Evolutionary conservation across 176 grass and related monocot genomes (phyloP), one percentile per base, ranked within the genome.

Genomic region (Echinochloa phyllopogon): DNA sequence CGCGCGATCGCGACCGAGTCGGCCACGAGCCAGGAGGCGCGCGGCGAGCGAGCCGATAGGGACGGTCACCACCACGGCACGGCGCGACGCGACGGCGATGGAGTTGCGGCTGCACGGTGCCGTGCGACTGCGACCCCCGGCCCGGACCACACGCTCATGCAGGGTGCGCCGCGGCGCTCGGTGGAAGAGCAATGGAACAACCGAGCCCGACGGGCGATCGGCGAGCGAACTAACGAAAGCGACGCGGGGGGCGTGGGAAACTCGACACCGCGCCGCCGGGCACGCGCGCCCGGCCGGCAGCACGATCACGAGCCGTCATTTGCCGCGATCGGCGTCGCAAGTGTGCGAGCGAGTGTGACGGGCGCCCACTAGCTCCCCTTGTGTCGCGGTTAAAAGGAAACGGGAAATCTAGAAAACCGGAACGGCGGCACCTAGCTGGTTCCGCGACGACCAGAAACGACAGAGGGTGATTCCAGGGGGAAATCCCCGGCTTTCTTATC

Each of bases 221-320:
- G 0, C 10, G n/a, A 5, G 66, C 10, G 67, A n/a, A 8, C 2
- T 12, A 16, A 5, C 49, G 83, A 86, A 8, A 57, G 78, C 78
- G 83, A 86, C 65, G 65, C 76, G 47, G 59, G 10, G 50, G 49
- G 0, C 6, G 58, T 5, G 55, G 48, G 60, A 2, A 21, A 4
- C 64, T 72, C 78, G 72, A 86, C 88, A 82, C 65, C 78, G 63
- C 87, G 27, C 70, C 70, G 63, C 51, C 78, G 76, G 58, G 55
- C 53, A 20, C 80, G 62, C 43, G 38, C 43, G 53, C 29, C 2
- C 63, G 18, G 78, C 24, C 59, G 64, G 67, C 75, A 65, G 10
- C 55, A 21, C 18, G 69, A 48, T 49, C 55, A 11, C 56, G 20
- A 8, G 53, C 41, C 49, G 12, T 53, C 49, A 24, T 16, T n/a